Conservation (phyloP, 306 rosid species). For the Astragalus membranaceus region DNA sequence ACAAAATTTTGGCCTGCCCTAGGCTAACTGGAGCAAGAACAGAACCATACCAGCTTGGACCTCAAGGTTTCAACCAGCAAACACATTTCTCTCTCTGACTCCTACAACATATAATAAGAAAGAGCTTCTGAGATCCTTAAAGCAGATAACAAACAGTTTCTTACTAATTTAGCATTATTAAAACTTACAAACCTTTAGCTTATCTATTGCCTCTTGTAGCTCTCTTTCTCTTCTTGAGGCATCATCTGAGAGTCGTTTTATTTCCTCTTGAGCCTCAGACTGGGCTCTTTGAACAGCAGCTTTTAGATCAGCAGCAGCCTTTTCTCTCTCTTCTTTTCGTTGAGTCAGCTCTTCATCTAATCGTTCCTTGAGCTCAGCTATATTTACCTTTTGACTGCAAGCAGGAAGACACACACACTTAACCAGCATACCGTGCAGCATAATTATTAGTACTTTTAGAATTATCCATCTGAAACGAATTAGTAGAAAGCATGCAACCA, state of each 20-base stretch:
- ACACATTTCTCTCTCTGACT: slow-evolving; percentile 69
- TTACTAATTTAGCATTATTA: background rate
- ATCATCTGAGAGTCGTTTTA: slow-evolving; percentile 58
- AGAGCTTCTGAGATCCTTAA: slow-evolving; percentile 6
- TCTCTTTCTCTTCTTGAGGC: slow-evolving; percentile 64
- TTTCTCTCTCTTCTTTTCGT: slow-evolving; percentile 83
- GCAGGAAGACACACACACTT: background rate
- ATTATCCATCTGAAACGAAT: background rate
- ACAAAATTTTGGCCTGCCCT: background rate
- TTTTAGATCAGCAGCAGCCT: slow-evolving; percentile 76
- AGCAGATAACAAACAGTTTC: slow-evolving; percentile 7
- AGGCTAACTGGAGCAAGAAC: slow-evolving; percentile 11
- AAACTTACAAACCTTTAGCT: slow-evolving; percentile 59
- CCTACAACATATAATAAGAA: slow-evolving; percentile 45
- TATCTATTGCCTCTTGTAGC: slow-evolving; percentile 69
- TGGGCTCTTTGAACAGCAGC: slow-evolving; percentile 77
- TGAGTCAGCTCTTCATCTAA: slow-evolving; percentile 71
- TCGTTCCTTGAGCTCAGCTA: slow-evolving; percentile 68
- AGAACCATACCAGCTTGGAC: slow-evolving; percentile 69
- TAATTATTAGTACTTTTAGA: background rate
- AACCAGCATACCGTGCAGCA: slow-evolving; percentile 5
- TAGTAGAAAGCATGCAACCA: background rate
- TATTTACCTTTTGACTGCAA: slow-evolving; percentile 72
- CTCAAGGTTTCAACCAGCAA: slow-evolving; percentile 70
- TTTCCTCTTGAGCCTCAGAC: slow-evolving; percentile 77